Evolutionary conservation across 495 filamentous ascomycete species (phyloP).

Genomic region (Talaromyces borbonicus): DNA sequence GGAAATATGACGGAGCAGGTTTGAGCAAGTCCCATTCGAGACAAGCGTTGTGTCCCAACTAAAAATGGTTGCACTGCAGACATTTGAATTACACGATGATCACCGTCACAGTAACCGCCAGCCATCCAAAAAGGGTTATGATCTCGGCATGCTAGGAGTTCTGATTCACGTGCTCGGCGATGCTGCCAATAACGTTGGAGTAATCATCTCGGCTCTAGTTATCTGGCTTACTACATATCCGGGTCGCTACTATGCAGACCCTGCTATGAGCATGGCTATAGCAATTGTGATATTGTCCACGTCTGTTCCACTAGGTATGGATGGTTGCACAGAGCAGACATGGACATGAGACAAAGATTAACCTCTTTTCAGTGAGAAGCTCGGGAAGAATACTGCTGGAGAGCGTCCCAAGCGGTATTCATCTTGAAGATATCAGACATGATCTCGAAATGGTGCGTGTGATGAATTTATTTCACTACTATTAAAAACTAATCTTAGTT

Average conservation of each 20-base stretch:
- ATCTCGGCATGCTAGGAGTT: constrained; percentile 34
- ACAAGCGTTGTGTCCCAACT: not conserved
- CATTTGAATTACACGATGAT: not conserved
- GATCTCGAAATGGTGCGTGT: constrained; percentile 43
- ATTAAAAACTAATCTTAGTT: no score
- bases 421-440: constrained; percentile 65
- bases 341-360: constrained; percentile 4
- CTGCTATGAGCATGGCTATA: constrained; percentile 36
- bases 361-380: constrained; percentile 20
- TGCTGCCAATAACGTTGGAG: constrained; percentile 40
- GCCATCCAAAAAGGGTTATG: constrained; percentile 41
- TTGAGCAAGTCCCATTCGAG: not conserved
- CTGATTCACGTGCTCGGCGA: constrained; percentile 41
- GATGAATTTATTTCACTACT: no score
- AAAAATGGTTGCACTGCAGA: not conserved
- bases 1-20: not conserved
- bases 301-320: constrained; percentile 29
- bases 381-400: constrained; percentile 61
- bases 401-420: constrained; percentile 68
- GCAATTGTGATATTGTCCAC: constrained; percentile 33
- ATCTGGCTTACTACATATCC: constrained; percentile 31
- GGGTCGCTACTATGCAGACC: constrained; percentile 37
- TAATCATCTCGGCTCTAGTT: constrained; percentile 34
- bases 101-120: constrained; percentile 4
- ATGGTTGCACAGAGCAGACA: not conserved